A percentile compares a stretch with the other conserved stretches of the same genome.
These are phyloP conservation scores for Sugiyamaella marilandica DNA, from an alignment of 805 yeast species.

Conservation along the genomic window DNA sequence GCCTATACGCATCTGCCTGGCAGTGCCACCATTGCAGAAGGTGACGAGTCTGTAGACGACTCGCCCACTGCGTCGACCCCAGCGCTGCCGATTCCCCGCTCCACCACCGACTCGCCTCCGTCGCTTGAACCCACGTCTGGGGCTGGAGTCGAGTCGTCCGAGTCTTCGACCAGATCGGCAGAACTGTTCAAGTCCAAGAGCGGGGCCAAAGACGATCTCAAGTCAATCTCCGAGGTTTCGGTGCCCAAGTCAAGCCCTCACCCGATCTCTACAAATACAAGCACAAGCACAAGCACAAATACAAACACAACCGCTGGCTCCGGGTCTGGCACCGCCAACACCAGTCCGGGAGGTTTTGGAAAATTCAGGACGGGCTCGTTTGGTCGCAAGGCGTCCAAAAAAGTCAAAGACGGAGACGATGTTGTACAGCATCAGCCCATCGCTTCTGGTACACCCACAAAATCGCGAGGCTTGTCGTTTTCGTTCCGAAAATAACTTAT, in stretches of 20 bases:
- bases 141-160: not conserved
- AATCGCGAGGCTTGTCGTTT: constrained; percentile 14
- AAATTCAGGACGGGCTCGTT: constrained; percentile 7
- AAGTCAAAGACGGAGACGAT: constrained; percentile 5
- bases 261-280: not conserved
- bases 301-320: not conserved
- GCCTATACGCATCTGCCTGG: constrained; percentile 5
- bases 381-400: constrained; percentile 10
- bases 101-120: constrained; percentile 4
- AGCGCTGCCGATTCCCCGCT: constrained; percentile 3
- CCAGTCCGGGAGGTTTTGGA: constrained; percentile 4
- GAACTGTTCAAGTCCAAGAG: constrained; percentile 3
- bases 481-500: constrained; percentile 13
- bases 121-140: constrained; percentile 3
- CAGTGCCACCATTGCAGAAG: constrained; percentile 2
- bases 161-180: constrained; percentile 2
- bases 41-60: not conserved
- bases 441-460: constrained; percentile 4
- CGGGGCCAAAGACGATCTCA: constrained; percentile 1
- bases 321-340: not conserved
- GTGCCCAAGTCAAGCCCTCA: constrained; percentile 1
- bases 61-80: constrained; percentile 5
- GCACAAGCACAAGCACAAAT: not conserved
- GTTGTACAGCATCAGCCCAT: constrained; percentile 3
- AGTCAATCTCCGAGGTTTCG: constrained; percentile 1